These are phyloP conservation scores for Castanospermum australe DNA, from an alignment of 306 rosid species.

Conservation along the genomic window DNA sequence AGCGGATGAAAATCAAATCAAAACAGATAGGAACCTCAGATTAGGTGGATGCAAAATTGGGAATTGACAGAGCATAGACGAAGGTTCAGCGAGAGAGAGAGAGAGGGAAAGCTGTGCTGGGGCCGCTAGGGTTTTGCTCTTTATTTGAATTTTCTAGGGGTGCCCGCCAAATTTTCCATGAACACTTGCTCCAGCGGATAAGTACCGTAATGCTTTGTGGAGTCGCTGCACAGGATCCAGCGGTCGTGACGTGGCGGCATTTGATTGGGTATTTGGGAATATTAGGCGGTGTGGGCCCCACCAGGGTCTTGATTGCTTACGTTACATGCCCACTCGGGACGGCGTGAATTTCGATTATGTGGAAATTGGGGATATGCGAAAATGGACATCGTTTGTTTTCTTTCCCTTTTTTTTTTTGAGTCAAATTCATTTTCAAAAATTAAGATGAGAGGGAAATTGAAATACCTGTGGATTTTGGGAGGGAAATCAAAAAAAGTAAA, in stretches of 20 bases:
- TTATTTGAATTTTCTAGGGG: conserved; percentile 51
- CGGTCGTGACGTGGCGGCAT: not conserved
- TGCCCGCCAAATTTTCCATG: conserved; percentile 77
- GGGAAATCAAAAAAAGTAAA: not conserved
- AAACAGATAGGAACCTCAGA: conserved; percentile 14
- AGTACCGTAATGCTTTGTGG: conserved; percentile 32
- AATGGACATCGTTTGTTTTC: not conserved
- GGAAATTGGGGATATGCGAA: not conserved
- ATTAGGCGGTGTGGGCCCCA: not conserved
- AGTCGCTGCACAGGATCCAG: conserved; percentile 10
- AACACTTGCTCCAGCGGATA: conserved; percentile 23
- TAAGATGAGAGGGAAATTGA: not conserved
- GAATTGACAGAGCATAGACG: not conserved
- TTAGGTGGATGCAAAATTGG: not conserved
- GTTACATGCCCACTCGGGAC: conserved; percentile 11
- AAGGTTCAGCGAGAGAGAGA: not conserved
- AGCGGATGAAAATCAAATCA: not conserved
- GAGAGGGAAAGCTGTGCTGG: conserved; percentile 3
- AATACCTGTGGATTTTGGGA: not conserved
- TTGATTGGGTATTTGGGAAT: not conserved
- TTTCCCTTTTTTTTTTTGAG: not conserved
- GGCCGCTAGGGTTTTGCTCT: conserved; percentile 59
- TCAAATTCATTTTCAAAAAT: not conserved
- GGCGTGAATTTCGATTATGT: conserved; percentile 44
- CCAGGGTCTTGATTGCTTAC: not conserved